Base-by-base conservation (phyloP, 805 yeast genomes). In the Millerago galiae region DNA sequence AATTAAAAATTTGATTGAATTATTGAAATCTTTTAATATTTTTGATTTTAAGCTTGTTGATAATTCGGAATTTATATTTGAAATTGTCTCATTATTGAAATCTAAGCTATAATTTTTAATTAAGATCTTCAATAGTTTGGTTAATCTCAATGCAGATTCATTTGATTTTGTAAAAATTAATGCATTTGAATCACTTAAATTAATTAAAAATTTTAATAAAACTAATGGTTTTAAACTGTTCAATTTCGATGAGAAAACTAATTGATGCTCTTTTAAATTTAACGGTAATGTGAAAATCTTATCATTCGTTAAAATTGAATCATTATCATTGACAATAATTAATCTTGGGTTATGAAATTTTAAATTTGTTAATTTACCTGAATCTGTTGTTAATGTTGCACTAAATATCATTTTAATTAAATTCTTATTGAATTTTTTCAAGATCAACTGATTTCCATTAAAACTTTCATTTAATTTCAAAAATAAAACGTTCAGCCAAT, bases 311-410 rank as follows among this genome's bases (percentile, higher is more conserved):
- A 72, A 56, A 10, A 52, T 34, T 8, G 50, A 42, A 28, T 70
- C 62, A 35, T 72, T 65, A 40, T 76, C 75, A 46, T 89, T 86
- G 35, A 90, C 82, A 44, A 88, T 79, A 33, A 86, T 68, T 37
- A 93, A 62, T 54, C 81, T 72, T n/a, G 95, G 97, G 51, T 70
- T 72, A 44, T 68, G 67, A 48, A 93, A 75, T 40, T 81, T 77
- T 45, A 93, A 70, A 36, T 77, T 74, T 8, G 91, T 74, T 43
- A 93, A 66, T 56, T 85, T 87, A 25, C 93, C 95, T 0, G 97
- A 86, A 59, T 90, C 95, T 2, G 96, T 82, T 4, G 97, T 88
- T 41, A 93, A 72, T 1, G 99, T 93, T 8, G 99, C 99, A 38
- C 95, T 82, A 56, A 93, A 88, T 3, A 93, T 72, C 60, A 91